These are phyloP conservation scores for Nitzschia sp. DNA, from an alignment of 108 stramenopile genomes.

Conservation along the genomic window DNA sequence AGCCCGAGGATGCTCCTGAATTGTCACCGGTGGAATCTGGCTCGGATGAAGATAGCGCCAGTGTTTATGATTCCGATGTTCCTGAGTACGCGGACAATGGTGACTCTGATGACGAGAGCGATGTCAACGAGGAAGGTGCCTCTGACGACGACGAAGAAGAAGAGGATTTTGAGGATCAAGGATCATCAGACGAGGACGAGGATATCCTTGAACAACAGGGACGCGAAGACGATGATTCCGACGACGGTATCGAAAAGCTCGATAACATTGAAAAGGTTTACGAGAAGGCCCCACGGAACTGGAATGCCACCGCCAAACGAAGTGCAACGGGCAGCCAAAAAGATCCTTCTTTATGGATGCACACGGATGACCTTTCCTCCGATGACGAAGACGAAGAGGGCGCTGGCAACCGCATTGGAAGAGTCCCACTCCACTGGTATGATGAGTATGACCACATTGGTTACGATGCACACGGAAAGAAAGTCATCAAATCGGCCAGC, in stretches of 20 bases:
- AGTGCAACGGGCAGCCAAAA: slow-evolving; percentile 24
- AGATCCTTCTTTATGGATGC: slow-evolving; percentile 62
- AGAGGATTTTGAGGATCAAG: slow-evolving; percentile 88
- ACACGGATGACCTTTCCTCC: slow-evolving; percentile 94
- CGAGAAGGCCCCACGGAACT: slow-evolving; percentile 53
- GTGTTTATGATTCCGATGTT: slow-evolving; percentile 52
- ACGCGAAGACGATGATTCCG: slow-evolving; percentile 44
- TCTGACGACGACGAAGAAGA: slow-evolving; percentile 41
- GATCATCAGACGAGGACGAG: slow-evolving; percentile 84
- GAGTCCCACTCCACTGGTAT: slow-evolving; percentile 98
- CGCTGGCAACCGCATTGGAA: slow-evolving; percentile 87
- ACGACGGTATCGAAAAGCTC: slow-evolving; percentile 65
- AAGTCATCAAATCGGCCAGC: slow-evolving; percentile 75
- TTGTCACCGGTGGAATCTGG: slow-evolving; percentile 29
- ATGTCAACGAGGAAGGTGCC: slow-evolving; percentile 27
- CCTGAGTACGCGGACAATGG: slow-evolving; percentile 36
- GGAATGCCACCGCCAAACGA: slow-evolving; percentile 41
- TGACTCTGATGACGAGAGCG: slow-evolving; percentile 41
- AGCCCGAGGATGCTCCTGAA: slow-evolving; percentile 18
- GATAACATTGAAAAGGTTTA: slow-evolving; percentile 57
- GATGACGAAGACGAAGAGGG: slow-evolving; percentile 96
- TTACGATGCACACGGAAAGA: slow-evolving; percentile 89
- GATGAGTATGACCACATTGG: slow-evolving; percentile 97
- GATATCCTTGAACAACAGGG: slow-evolving; percentile 60
- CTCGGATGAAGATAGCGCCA: slow-evolving; percentile 31